Evolutionary conservation across 805 yeast species (phyloP), one percentile per base, ranked within the genome.

Genomic region (Barnettozyma populi): DNA sequence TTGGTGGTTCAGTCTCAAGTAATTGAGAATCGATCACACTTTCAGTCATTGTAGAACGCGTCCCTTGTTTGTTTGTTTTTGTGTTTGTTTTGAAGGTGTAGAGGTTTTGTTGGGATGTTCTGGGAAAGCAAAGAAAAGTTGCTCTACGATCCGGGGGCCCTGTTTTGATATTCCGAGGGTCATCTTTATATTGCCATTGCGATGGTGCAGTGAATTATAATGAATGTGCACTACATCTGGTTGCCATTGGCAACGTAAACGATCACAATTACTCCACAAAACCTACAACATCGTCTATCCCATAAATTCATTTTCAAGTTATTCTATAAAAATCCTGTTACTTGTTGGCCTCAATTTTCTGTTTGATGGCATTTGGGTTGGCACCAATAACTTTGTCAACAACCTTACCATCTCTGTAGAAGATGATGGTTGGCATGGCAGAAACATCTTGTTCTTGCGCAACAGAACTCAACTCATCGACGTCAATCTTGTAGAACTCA

Each of bases 401-500:
- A 61, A 79, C 80, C 72, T 84, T 70, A 63, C 97, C 97, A 55
- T 75, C 74, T 78, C 87, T 90, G 81, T 85, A 82, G 70, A 87
- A 80, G 54, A 89, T 70, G 57, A 81, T 66, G 48, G 86, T 80
- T 57, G 86, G 86, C 79, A 81, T 79, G 56, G 84, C 79, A 46
- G 77, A 69, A 54, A 81, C 69, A 49, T 74, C 78, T 63, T 70
- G 71, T 50, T 82, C 73, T 66, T 82, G 82, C 50, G 95, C 89
- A 61, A 90, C 80, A 27, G 79, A 81, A 38, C 80, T 80, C 56
- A 87, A 76, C 67, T 82, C 82, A 66, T 94, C 98, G 54, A 90
- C 96, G 64, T 92, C 98, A 47, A 94, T 81, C 78, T 92, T 90
- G 79, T 78, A 76, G 78, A 94, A 92, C 59, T 75, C 78, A 59